Evolutionary conservation across 306 rosid species (phyloP), one percentile per base, ranked within the genome.

Genomic region (Prosopis cineraria): DNA sequence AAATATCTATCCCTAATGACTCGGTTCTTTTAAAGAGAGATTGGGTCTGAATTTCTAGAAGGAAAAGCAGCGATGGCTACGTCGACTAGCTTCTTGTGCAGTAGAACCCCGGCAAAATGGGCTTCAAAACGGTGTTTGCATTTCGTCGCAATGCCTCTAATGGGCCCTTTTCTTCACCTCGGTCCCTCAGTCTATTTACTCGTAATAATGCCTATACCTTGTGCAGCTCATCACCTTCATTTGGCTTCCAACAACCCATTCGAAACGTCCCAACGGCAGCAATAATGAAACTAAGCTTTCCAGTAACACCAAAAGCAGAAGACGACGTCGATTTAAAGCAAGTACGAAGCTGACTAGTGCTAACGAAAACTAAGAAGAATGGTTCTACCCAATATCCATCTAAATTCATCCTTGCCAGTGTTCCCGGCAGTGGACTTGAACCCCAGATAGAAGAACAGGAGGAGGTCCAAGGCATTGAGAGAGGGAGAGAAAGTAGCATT

Each of bases 61-160:
- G 37, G 13, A 63, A 33, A 10, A 65, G 11, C 47, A 4, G 50
- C 10, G 7, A 82, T 84, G 88, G 88, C 77, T 52, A 70, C 75
- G 12, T 36, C 72, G 41, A 33, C 83, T 53, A 81, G 84, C 82
- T 84, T 84, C 75, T 81, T 76, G 79, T 81, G 90, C 63, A 83
- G 80, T 17, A 44, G 76, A 69, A 41, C 73, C 68, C 87, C 87
- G 5, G 40, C 60, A 7, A 76, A 82, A 66, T 53, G 63, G 20
- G 11, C 47, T 4, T 56, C 75, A 11, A 75, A 16, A 52, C 31
- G 68, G 7, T 59, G 39, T 10, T 48, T 47, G 80, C 76, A 2
- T 74, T 81, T 74, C 80, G 44, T 70, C 64, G 39, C 41, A 44
- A 72, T 29, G 68, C 79, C 70, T 85, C 69, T 7, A 14, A 52